Percentiles rank a stretch among this genome's conserved stretches.
phyloP scores from a whole-genome alignment of 805 yeast species.

The Hemisphaericaspora nanyangensis region DNA sequence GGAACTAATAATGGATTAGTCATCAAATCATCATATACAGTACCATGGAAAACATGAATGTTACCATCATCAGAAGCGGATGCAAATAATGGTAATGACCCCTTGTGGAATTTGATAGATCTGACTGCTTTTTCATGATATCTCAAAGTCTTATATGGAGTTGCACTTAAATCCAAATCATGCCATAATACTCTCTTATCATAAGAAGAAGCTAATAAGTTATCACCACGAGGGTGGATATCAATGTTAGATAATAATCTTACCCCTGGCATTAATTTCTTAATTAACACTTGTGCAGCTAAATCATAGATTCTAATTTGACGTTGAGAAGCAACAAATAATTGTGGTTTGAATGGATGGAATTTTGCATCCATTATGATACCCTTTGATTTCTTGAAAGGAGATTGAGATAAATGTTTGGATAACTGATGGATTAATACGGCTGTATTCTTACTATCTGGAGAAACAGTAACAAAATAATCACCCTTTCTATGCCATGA shows the following conservation, averaged over 20 bases:
- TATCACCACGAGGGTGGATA: conserved; percentile 95
- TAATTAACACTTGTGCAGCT: conserved; percentile 76
- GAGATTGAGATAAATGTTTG: conserved; percentile 92
- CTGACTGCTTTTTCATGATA: conserved; percentile 95
- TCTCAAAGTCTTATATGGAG: conserved; percentile 93
- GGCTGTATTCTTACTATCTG: conserved; percentile 82
- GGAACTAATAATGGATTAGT: conserved; percentile 96
- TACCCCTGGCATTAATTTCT: conserved; percentile 91
- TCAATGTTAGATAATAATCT: conserved; percentile 90
- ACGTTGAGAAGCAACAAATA: conserved; percentile 92
- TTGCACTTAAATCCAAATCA: conserved; percentile 80
- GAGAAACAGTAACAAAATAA: conserved; percentile 95
- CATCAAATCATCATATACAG: conserved; percentile 93
- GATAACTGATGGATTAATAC: conserved; percentile 93
- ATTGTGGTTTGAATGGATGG: conserved; percentile 94
- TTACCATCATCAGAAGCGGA: conserved; percentile 94
- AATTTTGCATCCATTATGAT: conserved; percentile 93
- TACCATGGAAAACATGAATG: conserved; percentile 92
- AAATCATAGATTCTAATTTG: conserved; percentile 88
- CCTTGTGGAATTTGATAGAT: conserved; percentile 79
- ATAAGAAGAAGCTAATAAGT: conserved; percentile 84
- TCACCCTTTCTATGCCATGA: conserved; percentile 98
- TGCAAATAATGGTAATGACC: conserved; percentile 82
- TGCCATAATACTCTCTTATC: conserved; percentile 98
- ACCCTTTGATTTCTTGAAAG: conserved; percentile 90